A percentile compares a stretch with the other conserved stretches of the same genome.
Conservation (phyloP, 2,329 filamentous ascomycete species). For the Knoxdaviesia capensis region DNA sequence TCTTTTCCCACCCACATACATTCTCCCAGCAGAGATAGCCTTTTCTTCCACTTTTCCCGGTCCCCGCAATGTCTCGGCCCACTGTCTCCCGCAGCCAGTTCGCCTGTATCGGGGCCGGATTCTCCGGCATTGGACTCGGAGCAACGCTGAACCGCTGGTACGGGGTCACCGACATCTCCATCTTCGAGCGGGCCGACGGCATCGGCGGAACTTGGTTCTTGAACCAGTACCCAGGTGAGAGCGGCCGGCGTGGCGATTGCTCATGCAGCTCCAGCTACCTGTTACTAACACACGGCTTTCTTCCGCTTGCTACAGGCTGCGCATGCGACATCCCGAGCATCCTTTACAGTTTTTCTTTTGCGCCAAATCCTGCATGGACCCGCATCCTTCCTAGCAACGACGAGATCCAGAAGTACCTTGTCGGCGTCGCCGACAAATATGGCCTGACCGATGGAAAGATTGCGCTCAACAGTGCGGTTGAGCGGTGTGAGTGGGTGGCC, state of each 20-base stretch:
- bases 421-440: constrained; percentile 26
- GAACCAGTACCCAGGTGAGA: constrained; percentile 36
- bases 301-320: constrained; percentile 8
- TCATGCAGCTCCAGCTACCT: neutral
- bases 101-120: constrained; percentile 34
- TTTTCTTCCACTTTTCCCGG: too few species aligned
- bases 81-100: constrained; percentile 12
- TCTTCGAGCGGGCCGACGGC: constrained; percentile 37
- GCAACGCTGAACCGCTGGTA: constrained; percentile 36
- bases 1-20: too few species aligned
- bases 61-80: too few species aligned
- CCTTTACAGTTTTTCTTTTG: constrained; percentile 41
- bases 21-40: too few species aligned
- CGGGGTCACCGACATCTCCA: constrained; percentile 33
- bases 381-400: constrained; percentile 31
- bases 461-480: constrained; percentile 16
- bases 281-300: neutral
- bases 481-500: constrained; percentile 18
- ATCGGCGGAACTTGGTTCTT: constrained; percentile 45
- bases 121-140: constrained; percentile 41
- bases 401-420: constrained; percentile 38
- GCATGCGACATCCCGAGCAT: constrained; percentile 38
- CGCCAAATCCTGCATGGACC: constrained; percentile 38
- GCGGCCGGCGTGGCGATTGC: neutral
- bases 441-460: constrained; percentile 16